Conservation (phyloP, 495 filamentous ascomycete species). For the Aspergillus bertholletiae region DNA sequence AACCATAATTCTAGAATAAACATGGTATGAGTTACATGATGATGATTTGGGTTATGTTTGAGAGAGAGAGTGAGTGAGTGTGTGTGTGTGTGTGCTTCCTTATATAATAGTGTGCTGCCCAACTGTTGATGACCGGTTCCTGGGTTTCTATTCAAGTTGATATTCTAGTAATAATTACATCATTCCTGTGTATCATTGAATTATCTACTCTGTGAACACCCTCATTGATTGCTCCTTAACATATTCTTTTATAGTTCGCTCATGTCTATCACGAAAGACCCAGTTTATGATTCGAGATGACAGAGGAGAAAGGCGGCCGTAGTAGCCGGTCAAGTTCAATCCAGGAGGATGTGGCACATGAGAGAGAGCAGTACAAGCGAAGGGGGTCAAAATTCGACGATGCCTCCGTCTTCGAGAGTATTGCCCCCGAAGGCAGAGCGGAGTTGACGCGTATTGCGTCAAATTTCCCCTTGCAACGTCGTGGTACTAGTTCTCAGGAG, state of each 20-base stretch:
- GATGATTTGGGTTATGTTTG: not conserved
- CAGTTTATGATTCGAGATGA: not conserved
- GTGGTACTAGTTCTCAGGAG: conserved; percentile 18
- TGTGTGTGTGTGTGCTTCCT: not conserved
- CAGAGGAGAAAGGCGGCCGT: not conserved
- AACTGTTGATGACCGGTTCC: not conserved
- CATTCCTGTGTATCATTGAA: too few species aligned
- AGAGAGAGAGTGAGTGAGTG: not conserved
- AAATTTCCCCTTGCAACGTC: conserved; percentile 29
- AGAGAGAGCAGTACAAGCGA: conserved; percentile 13
- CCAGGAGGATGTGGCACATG: conserved; percentile 9
- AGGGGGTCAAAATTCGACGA: conserved; percentile 17
- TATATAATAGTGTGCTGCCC: not conserved
- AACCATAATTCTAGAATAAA: too few species aligned
- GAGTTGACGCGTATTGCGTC: conserved; percentile 39
- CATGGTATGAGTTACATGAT: too few species aligned
- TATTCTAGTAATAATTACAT: too few species aligned
- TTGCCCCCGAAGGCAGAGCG: conserved; percentile 30
- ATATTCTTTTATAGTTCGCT: too few species aligned
- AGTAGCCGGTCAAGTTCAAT: conserved; percentile 7
- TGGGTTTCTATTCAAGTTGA: not conserved
- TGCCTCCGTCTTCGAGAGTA: conserved; percentile 29
- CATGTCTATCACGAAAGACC: not conserved
- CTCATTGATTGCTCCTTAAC: too few species aligned
- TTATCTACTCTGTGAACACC: too few species aligned